phyloP scores from a whole-genome alignment of 768 basidiomycete species.

The Naganishia vaughanmartiniae region DNA sequence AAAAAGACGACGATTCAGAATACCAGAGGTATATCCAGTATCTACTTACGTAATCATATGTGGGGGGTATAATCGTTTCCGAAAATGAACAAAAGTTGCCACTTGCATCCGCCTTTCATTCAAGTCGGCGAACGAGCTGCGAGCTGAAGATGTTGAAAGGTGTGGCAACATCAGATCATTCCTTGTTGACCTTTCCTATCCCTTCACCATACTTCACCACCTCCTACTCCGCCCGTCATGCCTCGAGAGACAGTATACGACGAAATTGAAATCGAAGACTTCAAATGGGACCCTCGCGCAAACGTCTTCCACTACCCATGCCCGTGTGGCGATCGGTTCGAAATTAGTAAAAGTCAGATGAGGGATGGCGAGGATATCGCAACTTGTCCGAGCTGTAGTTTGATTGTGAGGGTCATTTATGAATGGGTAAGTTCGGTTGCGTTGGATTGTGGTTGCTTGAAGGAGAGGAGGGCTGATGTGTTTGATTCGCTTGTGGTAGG shows the following conservation, averaged over 20 bases:
- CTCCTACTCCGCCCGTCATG: slow-evolving; percentile 56
- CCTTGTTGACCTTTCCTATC: not conserved
- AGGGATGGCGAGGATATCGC: slow-evolving; percentile 88
- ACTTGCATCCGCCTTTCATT: no score
- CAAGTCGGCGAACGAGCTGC: no score
- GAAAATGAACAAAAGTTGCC: no score
- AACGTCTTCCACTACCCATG: slow-evolving; percentile 96
- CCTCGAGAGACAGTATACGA: slow-evolving; percentile 61
- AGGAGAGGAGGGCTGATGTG: not conserved
- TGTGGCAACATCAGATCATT: no score
- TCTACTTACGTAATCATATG: no score
- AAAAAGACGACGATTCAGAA: no score
- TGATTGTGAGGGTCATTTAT: slow-evolving; percentile 86
- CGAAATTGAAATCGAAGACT: slow-evolving; percentile 96
- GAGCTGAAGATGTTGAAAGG: no score
- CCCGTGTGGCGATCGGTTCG: slow-evolving; percentile 96
- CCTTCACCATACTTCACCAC: not conserved
- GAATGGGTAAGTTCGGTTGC: slow-evolving; percentile 85
- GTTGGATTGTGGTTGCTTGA: no score
- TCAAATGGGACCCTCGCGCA: slow-evolving; percentile 74
- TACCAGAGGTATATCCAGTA: no score
- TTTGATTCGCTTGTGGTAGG: slow-evolving; percentile 32
- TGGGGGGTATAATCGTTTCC: no score
- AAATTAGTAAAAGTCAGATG: slow-evolving; percentile 81
- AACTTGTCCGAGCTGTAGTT: slow-evolving; percentile 91